These are phyloP conservation scores for Pachyrhizus erosus DNA, from an alignment of 306 rosid genomes.

Conservation along the genomic window DNA sequence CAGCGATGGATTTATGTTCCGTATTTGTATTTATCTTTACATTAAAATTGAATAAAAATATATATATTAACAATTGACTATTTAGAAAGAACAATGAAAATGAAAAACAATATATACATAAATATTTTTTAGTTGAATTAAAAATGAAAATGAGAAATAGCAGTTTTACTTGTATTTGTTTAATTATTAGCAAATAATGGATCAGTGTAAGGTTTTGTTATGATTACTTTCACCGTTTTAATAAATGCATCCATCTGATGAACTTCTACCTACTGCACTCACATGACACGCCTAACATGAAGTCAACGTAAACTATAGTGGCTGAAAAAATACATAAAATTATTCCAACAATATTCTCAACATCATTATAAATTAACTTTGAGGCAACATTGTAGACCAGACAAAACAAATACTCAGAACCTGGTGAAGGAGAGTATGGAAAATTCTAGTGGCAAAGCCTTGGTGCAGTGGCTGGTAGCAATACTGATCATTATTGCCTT, in stretches of 20 bases:
- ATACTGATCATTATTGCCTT: not conserved
- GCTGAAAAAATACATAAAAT: not conserved
- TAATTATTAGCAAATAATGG: conserved; percentile 19
- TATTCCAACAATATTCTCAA: not conserved
- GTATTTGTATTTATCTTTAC: too few species aligned
- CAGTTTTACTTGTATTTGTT: not conserved
- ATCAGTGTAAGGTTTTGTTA: not conserved
- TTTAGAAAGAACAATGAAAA: too few species aligned
- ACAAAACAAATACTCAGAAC: conserved; percentile 4
- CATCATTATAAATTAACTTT: not conserved
- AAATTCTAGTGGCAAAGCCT: conserved; percentile 9
- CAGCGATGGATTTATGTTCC: too few species aligned
- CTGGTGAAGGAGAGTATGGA: conserved; percentile 46
- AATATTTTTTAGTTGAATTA: too few species aligned
- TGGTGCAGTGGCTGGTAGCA: conserved; percentile 40
- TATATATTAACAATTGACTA: too few species aligned
- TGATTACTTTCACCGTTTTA: not conserved
- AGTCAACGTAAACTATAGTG: not conserved
- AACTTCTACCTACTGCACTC: not conserved
- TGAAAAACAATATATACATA: too few species aligned
- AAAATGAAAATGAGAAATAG: too few species aligned
- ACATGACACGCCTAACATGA: not conserved
- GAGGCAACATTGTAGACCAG: not conserved
- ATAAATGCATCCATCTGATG: not conserved
- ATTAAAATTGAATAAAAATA: too few species aligned